Evolutionary conservation across 2,329 filamentous ascomycete species (phyloP), one percentile per base, ranked within the genome.

Genomic region (Nemania bipapillata): DNA sequence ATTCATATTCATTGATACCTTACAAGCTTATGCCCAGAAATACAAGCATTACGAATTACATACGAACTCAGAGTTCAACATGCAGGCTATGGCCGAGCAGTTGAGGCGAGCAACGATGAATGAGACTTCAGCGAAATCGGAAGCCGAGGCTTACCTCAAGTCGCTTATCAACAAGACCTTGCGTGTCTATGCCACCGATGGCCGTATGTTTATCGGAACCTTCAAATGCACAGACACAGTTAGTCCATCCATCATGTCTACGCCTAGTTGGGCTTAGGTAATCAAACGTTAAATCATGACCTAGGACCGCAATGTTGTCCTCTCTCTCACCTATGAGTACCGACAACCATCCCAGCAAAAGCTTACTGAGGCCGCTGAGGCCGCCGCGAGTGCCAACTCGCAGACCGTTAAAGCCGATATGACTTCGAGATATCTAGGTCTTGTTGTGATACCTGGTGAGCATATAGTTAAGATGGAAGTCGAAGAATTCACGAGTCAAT

Each of bases 141-240:
- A 87, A 75, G 86, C 88, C 22, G 81, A 83, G 65, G 76, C 79
- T 50, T 92, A 87, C 76, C 84, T 93, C 30, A 79, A 81, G 37
- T 88, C 90, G 26, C 87, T 96, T 58, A 84, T 97, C 60, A 92
- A 92, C 79, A 92, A 92, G 79, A 92, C 89, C 45, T 82, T 98
- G 37, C 90, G 94, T 66, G 83, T 98, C 63, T 88, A 92, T 74
- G 92, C 91, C 15, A 92, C 89, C 4, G 95, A 98, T 78, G 89
- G 88, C 17, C 92, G 96, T 68, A 90, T 97, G 79, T 99, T 98
- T 80, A 89, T 94, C 63, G 96, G 96, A 22, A 86, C 90, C 71
- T 92, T 99, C 82, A 97, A 96, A 81, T 99, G 96, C 83, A 97
- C 94, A 32, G 96, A 99, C 83, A 89, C 91, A 68, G 94, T 96